Base-by-base conservation (phyloP, 805 yeast species). In the Wickerhamomyces ciferrii region DNA sequence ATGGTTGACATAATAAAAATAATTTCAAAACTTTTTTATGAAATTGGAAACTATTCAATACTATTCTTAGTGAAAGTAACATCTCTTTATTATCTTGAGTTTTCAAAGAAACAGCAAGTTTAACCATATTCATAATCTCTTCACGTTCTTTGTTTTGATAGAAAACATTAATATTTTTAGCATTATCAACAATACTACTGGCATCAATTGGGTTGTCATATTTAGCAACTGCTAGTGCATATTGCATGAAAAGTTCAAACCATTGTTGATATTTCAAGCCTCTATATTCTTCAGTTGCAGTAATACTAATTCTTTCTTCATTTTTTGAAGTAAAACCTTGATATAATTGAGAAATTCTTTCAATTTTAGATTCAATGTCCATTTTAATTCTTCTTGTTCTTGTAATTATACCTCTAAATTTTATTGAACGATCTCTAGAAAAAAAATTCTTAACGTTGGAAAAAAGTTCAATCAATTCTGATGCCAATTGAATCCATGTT, bases 241-340 rank as follows among this genome's bases (percentile, higher is more conserved):
- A 81, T 56, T 84, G 85, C 78, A 90, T 83, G 56, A 90, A 87
- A 7, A 92, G 69, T 51, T 78, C 81, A 62, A 89, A 89, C 99
- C 99, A 94, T 34, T 76, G 76, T 35, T 84, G 86, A 61, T 87
- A 87, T 3, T 73, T 68, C 19, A 90, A 66, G 0, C 96, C 97
- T 47, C 96, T 72, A 58, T 85, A 87, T 55, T 77, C 83, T 1
- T 71, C 70, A 13, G 74, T 74, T 0, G 87, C 76, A 0, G 81
- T 75, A 37, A 66, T 49, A 5, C 66, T 63, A 3, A 70, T 60
- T 71, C 68, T 70, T 42, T 67, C 78, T 42, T 69, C 68, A 59
- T 67, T 58, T 55, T 71, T 55, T 2, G 70, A 60, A 6, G 65
- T 64, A 32, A 66, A 71, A 23, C 72, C 91, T 53, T 83, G 85